These are phyloP conservation scores for Raddia guianensis DNA, from an alignment of 176 grass and related monocot species.

Conservation along the genomic window DNA sequence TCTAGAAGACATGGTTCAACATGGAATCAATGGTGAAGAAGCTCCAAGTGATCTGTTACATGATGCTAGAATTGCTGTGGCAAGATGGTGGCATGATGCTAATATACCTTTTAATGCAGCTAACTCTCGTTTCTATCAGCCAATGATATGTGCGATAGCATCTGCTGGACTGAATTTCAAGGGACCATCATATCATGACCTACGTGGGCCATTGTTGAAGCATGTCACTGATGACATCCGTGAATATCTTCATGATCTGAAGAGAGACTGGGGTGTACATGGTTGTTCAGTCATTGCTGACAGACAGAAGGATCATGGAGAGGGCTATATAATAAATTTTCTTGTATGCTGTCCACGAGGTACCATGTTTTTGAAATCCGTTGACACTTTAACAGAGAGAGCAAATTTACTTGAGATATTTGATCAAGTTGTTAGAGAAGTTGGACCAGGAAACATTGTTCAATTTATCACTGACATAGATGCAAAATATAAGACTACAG, in stretches of 20 bases:
- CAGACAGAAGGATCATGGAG: constrained; percentile 37
- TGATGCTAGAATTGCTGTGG: constrained; percentile 54
- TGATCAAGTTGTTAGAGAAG: constrained; percentile 61
- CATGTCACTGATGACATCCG: constrained; percentile 42
- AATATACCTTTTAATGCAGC: constrained; percentile 55
- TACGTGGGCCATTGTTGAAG: constrained; percentile 54
- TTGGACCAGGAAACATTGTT: constrained; percentile 53
- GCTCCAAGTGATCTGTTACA: constrained; percentile 44
- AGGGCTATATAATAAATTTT: constrained; percentile 57
- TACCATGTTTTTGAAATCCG: constrained; percentile 61
- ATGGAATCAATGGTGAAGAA: constrained; percentile 3
- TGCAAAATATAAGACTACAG: constrained; percentile 42
- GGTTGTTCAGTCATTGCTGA: constrained; percentile 69
- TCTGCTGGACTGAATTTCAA: constrained; percentile 47
- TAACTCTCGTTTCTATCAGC: constrained; percentile 61
- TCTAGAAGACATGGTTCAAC: constrained; percentile 24
- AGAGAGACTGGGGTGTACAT: constrained; percentile 48
- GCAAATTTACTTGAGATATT: constrained; percentile 54
- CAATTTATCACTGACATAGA: constrained; percentile 55
- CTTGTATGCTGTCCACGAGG: constrained; percentile 48
- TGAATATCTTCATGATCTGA: constrained; percentile 52
- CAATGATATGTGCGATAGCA: constrained; percentile 57
- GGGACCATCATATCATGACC: constrained; percentile 61
- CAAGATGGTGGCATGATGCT: constrained; percentile 68
- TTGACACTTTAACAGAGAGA: constrained; percentile 51